These are phyloP conservation scores for Leishmania braziliensis DNA, from an alignment of 208 protist genomes.

Conservation along the genomic window DNA sequence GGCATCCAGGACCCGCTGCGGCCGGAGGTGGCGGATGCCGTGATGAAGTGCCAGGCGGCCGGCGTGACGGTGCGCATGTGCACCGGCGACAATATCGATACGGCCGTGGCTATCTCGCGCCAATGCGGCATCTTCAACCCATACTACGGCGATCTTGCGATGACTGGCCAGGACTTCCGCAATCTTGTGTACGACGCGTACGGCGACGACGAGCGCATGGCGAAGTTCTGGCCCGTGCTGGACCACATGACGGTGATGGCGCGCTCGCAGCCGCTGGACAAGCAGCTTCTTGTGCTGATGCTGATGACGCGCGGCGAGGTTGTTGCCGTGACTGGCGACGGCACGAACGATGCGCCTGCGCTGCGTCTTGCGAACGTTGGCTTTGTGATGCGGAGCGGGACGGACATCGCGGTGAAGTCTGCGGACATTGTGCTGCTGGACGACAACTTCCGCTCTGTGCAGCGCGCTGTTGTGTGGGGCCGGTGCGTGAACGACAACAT, in stretches of 20 bases:
- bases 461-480: slow-evolving; percentile 94
- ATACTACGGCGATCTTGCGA: slow-evolving; percentile 65
- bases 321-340: slow-evolving; percentile 94
- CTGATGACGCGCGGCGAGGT: slow-evolving; percentile 80
- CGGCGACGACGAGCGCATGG: slow-evolving; percentile 73
- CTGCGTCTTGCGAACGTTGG: slow-evolving; percentile 97
- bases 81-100: slow-evolving; percentile 95
- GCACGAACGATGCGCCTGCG: slow-evolving; percentile 97
- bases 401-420: slow-evolving; percentile 95
- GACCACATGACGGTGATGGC: slow-evolving; percentile 89
- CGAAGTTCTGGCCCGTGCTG: slow-evolving; percentile 72
- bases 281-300: slow-evolving; percentile 88
- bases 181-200: slow-evolving; percentile 75
- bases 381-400: slow-evolving; percentile 97
- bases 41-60: slow-evolving; percentile 91
- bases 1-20: slow-evolving; percentile 95
- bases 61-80: slow-evolving; percentile 97
- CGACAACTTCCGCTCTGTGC: slow-evolving; percentile 98
- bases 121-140: slow-evolving; percentile 92
- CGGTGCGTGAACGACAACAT: slow-evolving; percentile 92
- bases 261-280: slow-evolving; percentile 86
- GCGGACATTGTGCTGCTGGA: slow-evolving; percentile 96
- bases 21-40: slow-evolving; percentile 91
- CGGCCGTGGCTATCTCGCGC: slow-evolving; percentile 92
- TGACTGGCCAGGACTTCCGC: slow-evolving; percentile 93